Conservation (phyloP, 306 rosid genomes). For the Arachis hypogaea region DNA sequence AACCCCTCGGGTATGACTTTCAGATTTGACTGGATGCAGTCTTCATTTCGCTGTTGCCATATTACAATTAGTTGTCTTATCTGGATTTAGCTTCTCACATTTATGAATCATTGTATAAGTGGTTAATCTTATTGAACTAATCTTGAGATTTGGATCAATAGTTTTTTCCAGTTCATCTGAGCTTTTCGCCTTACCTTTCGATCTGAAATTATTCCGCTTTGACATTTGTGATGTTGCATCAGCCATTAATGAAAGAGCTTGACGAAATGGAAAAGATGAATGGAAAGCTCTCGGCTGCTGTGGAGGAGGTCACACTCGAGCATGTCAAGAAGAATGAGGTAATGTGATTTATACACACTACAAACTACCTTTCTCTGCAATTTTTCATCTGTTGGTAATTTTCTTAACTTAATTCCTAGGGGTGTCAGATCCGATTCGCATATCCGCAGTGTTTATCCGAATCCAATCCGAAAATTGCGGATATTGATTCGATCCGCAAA, state of each 20-base stretch:
- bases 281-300: slow-evolving; percentile 83
- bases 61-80: slow-evolving; percentile 2
- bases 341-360: slow-evolving; percentile 27
- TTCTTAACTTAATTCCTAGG: no score
- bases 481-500: no score
- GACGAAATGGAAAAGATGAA: slow-evolving; percentile 98
- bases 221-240: slow-evolving; percentile 33
- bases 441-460: no score
- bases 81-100: slow-evolving; percentile 3
- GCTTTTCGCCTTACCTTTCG: slow-evolving; percentile 8
- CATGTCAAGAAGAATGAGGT: slow-evolving; percentile 97
- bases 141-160: no score
- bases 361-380: not conserved
- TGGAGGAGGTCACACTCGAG: slow-evolving; percentile 95
- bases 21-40: slow-evolving; percentile 34
- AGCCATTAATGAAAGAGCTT: slow-evolving; percentile 98
- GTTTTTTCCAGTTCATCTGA: not conserved
- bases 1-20: slow-evolving; percentile 81
- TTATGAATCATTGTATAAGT: not conserved
- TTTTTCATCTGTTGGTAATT: not conserved
- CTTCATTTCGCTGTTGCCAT: slow-evolving; percentile 29
- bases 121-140: no score
- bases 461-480: no score
- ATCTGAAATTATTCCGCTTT: slow-evolving; percentile 35
- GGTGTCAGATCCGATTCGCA: no score